Evolutionary conservation across 2,329 filamentous ascomycete genomes (phyloP), one percentile per base, ranked within the genome.

Genomic region (Emmonsia crescens): DNA sequence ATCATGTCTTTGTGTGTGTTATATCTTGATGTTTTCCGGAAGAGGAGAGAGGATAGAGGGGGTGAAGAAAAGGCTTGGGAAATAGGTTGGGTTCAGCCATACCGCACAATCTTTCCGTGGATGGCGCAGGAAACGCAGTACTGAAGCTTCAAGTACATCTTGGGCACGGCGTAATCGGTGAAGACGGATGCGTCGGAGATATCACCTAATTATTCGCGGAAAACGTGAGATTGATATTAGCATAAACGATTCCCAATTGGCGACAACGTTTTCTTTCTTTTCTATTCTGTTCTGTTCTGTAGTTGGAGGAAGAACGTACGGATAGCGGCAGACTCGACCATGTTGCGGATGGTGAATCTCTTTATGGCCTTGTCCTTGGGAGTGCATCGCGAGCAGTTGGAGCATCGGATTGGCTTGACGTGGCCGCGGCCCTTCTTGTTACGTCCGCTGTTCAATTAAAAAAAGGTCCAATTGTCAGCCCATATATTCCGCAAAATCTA

Each of bases 111-210:
- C 89, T 99, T 99, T 86, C 94, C 94, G 86, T 99, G 94, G 72
- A 99, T 99, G 77, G 94, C 94, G 83, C 94, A 99, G 82, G 93
- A 97, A 78, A 99, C 94, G 82, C 94, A 99, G 91, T 99, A 99
- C 85, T 99, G 94, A 80, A 99, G 89, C 89, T 99, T 99, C 83
- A 99, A 85, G 90, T 99, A 99, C 95, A 99, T 99, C 90, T 99
- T 99, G 83, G 94, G 94, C 77, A 99, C 93, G 73, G 91, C 92
- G 86, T 99, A 99, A 85, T 99, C 94, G 76, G 89, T 81, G 83
- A 97, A 99, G 82, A 99, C 94, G 76, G 94, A 97, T 77, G 95
- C 94, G 80, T 99, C 94, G 71, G 92, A 96, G 84, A 99, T 99
- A 91, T 99, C 94, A 91, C 94, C 94, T 97, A 49, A 49, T 49